Evolutionary conservation across 805 yeast species (phyloP), one percentile per base, ranked within the genome.

Genomic region (Metschnikowia similis): DNA sequence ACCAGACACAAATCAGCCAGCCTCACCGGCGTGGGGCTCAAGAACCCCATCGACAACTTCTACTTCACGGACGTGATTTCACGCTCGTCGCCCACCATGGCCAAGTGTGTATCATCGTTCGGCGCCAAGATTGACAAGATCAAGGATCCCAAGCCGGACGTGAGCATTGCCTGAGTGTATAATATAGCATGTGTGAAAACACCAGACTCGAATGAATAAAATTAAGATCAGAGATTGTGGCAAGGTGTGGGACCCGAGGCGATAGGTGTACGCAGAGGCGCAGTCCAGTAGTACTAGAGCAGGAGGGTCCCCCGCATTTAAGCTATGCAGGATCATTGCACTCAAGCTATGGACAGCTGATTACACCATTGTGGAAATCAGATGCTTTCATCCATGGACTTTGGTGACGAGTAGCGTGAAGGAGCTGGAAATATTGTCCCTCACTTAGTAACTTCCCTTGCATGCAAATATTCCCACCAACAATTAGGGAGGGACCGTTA

Each of bases 71-170:
- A 89, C 67, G 88, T 87, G 54, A 85, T 88, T 58, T 85, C 95
- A 26, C 81, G 96, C 75, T 82, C 88, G 49, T 88, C 96, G 45
- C 88, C 89, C 56, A 89, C 96, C 30, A 89, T 88, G 96, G 95
- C 96, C 38, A 84, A 80, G 71, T 86, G 95, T 75, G 83, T 89
- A 52, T 78, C 85, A 48, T 72, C 85, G 50, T 83, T 84, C 63
- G 88, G 88, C 47, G 79, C 84, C 50, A 79, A 81, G 70, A 73
- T 82, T 56, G 87, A 82, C 56, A 83, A 83, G 66, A 67, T 74
- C 48, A 65, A 66, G 52, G 86, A 82, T 66, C 78, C 66, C 45
- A 66, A 65, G 53, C 77, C 77, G 45, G 70, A 67, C 53, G 64
- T 72, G 57, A 67, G 67, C 62, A 52, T 54, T 45, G 54, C 57